A percentile compares a stretch with the other conserved stretches of the same genome.
Evolutionary conservation across 345 rosid genomes (phyloP).

Genomic region (Trapa incisa): DNA sequence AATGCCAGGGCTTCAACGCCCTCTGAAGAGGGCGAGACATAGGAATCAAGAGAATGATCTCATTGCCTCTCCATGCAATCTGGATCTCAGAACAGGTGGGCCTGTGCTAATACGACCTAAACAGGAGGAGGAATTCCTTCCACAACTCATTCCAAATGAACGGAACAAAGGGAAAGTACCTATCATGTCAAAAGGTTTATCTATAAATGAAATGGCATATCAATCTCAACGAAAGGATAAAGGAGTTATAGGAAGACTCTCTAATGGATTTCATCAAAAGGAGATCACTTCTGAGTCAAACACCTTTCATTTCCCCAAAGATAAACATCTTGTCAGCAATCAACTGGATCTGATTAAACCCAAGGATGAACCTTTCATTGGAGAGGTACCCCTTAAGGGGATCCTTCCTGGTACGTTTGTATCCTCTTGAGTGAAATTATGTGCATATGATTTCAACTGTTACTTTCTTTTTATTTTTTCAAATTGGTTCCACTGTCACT

Average conservation of each 20-base stretch:
- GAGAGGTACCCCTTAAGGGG: slow-evolving; percentile 21
- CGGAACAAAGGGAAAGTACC: slow-evolving; percentile 14
- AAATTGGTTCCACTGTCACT: background rate
- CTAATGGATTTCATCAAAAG: slow-evolving; percentile 19
- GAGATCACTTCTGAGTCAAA: slow-evolving; percentile 15
- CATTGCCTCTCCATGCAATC: slow-evolving; percentile 14
- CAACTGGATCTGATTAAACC: slow-evolving; percentile 20
- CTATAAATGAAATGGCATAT: slow-evolving; percentile 7
- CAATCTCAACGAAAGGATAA: slow-evolving; percentile 14
- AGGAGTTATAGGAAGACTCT: slow-evolving; percentile 25
- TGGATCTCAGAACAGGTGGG: slow-evolving; percentile 19
- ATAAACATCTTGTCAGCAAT: slow-evolving; percentile 13
- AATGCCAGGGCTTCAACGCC: slow-evolving; percentile 34
- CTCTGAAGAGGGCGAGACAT: slow-evolving; percentile 55
- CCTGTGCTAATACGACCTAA: slow-evolving; percentile 18
- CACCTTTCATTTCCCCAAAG: background rate
- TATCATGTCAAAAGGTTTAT: slow-evolving; percentile 5
- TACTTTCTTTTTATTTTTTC: background rate
- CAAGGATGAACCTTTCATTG: slow-evolving; percentile 46
- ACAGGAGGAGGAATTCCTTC: slow-evolving; percentile 20
- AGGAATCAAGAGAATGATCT: slow-evolving; percentile 34
- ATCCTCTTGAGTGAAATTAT: background rate
- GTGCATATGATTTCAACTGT: background rate
- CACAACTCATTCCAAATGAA: slow-evolving; percentile 11
- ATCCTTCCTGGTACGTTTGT: slow-evolving; percentile 38